Percentiles rank a stretch among this genome's conserved stretches.
These are phyloP conservation scores for Clonostachys sp. DNA, from an alignment of 2,329 filamentous ascomycete species.

Conservation along the genomic window DNA sequence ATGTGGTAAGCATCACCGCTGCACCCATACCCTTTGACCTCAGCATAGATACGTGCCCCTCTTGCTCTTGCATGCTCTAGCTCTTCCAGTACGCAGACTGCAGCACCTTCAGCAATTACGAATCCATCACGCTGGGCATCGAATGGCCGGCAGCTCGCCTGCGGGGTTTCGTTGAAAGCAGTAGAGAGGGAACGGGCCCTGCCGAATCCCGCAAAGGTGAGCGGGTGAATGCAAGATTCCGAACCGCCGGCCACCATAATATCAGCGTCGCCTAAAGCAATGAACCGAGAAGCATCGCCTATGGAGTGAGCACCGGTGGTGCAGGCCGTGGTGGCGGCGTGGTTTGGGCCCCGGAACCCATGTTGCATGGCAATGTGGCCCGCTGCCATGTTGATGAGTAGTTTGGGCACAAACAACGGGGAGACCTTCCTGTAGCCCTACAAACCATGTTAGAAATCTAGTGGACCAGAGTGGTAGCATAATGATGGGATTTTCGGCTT, in stretches of 20 bases:
- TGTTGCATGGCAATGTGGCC: conserved; percentile 93
- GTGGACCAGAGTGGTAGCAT: not conserved
- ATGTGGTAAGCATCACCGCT: conserved; percentile 92
- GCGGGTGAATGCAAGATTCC: conserved; percentile 92
- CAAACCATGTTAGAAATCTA: not conserved
- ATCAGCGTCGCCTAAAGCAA: conserved; percentile 85
- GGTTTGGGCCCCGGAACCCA: conserved; percentile 86
- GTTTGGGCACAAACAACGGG: conserved; percentile 85
- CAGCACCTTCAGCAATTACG: conserved; percentile 89
- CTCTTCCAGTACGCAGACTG: conserved; percentile 84
- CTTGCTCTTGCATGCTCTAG: conserved; percentile 79
- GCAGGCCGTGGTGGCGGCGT: conserved; percentile 89
- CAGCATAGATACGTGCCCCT: conserved; percentile 80
- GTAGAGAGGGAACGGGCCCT: conserved; percentile 83
- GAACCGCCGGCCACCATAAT: conserved; percentile 96
- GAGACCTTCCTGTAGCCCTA: conserved; percentile 92
- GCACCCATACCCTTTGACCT: conserved; percentile 83
- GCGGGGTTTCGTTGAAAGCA: conserved; percentile 68
- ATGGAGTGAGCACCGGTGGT: conserved; percentile 94
- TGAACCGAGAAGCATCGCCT: conserved; percentile 89
- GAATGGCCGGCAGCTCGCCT: conserved; percentile 77
- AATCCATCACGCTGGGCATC: conserved; percentile 78
- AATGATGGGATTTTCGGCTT: too few species aligned
- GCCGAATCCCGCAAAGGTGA: conserved; percentile 89
- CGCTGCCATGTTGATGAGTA: conserved; percentile 91